Evolutionary conservation across 805 yeast species (phyloP), one percentile per base, ranked within the genome.

Genomic region (Phaffomyces antillensis): DNA sequence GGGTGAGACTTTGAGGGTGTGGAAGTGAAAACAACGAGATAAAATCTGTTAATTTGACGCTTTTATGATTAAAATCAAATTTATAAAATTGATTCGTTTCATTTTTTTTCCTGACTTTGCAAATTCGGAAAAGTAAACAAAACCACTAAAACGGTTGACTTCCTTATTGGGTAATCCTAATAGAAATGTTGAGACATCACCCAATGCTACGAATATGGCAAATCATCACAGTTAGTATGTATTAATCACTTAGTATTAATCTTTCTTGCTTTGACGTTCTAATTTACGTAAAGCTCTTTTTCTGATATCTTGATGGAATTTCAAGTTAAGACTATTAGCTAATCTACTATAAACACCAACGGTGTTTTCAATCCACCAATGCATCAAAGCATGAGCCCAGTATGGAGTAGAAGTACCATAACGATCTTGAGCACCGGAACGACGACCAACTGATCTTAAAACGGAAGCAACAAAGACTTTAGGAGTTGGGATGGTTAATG

Each of bases 321-420:
- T 65, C 55, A 71, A 74, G 67, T 90, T 91, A 59, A 86, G 61
- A 32, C 63, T 57, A 56, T 86, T 84, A 37, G 86, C 95, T 18
- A 83, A 32, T 52, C 71, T 73, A 45, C 91, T 79, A 67, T 74
- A 88, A 36, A 86, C 88, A 25, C 99, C 98, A 40, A 89, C 81
- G 11, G 88, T 76, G 58, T 77, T 76, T 41, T 80, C 90, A 50
- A 90, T 78, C 43, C 71, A 70, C 75, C 86, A 90, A 63, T 90
- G 96, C 82, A 90, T 80, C 42, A 91, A 61, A 3, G 97, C 98
- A 67, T 93, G 99, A 3, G 88, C 66, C 87, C 96, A 89, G 73
- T 73, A 93, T 31, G 99, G 99, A 2, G 98, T 91, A 45, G 73
- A 67, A 3, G 96, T 88, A 31, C 81, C 95, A 56, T 63, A 87